Conservation (phyloP, 1,139 yeast species). For the Zhuliangozyma blackwelliae region DNA sequence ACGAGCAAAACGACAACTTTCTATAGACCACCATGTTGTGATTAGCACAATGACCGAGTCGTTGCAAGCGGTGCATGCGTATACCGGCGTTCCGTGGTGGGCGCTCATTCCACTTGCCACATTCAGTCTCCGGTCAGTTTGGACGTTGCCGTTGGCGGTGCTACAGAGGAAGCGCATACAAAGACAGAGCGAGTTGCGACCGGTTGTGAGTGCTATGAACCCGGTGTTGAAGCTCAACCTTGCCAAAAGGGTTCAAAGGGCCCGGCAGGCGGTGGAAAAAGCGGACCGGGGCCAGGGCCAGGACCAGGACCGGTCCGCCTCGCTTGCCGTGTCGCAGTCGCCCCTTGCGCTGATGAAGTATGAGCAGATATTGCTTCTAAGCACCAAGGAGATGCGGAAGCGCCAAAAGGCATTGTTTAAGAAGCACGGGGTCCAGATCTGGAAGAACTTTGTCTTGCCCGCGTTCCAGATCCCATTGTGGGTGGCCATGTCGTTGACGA, state of each 20-base stretch:
- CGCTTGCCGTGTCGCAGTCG: constrained; percentile 10
- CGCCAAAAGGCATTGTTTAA: constrained; percentile 69
- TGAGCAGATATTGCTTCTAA: constrained; percentile 69
- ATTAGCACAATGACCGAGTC: constrained; percentile 36
- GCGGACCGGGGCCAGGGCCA: constrained; percentile 5
- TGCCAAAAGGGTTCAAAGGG: constrained; percentile 50
- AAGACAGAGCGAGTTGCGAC: constrained; percentile 65
- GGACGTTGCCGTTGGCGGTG: constrained; percentile 79
- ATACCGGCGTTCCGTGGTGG: constrained; percentile 78
- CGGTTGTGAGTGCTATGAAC: constrained; percentile 66
- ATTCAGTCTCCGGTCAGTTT: constrained; percentile 52
- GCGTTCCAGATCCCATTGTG: constrained; percentile 85
- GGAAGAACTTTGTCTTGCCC: constrained; percentile 77
- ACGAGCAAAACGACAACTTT: constrained; percentile 6
- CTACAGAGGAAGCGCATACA: constrained; percentile 64
- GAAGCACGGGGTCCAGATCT: constrained; percentile 64
- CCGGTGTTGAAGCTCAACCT: constrained; percentile 72
- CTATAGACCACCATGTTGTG: constrained; percentile 14
- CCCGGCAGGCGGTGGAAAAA: constrained; percentile 26
- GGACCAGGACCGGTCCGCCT: constrained; percentile 1
- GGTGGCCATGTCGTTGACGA: constrained; percentile 71
- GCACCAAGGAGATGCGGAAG: constrained; percentile 73
- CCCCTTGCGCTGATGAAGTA: constrained; percentile 55
- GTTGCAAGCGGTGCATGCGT: constrained; percentile 46
- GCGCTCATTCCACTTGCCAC: constrained; percentile 74